A percentile compares a stretch with the other conserved stretches of the same genome.
These are phyloP conservation scores for Akebia trifoliata DNA, from an alignment of 164 flowering plant genomes.

Conservation along the genomic window DNA sequence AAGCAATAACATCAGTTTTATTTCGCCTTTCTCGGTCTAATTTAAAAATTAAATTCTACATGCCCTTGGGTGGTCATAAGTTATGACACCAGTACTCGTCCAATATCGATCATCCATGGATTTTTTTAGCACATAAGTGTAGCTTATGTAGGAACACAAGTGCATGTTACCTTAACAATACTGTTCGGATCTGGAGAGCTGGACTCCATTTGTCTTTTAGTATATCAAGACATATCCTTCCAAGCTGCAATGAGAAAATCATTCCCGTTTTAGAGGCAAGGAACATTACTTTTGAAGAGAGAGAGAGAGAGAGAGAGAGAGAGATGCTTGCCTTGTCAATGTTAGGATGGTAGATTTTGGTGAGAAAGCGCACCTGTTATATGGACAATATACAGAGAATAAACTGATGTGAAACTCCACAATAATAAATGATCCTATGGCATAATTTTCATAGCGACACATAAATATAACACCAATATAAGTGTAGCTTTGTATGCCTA, in stretches of 20 bases:
- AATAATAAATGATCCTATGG: too few species aligned
- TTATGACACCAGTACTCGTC: too few species aligned
- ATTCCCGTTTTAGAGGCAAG: background rate
- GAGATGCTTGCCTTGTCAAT: conserved; percentile 59
- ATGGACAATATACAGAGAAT: conserved; percentile 8
- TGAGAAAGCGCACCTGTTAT: conserved; percentile 76
- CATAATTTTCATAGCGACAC: too few species aligned
- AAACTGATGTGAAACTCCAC: conserved; percentile 1
- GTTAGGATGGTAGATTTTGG: conserved; percentile 89
- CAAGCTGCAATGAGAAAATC: conserved; percentile 61
- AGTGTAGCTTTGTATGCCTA: too few species aligned
- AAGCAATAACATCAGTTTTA: too few species aligned
- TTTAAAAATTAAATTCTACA: too few species aligned
- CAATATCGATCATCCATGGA: too few species aligned
- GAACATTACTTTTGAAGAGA: background rate
- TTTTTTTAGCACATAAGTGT: too few species aligned
- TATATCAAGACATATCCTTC: conserved; percentile 96
- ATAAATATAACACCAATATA: too few species aligned
- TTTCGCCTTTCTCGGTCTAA: too few species aligned
- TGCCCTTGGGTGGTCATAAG: too few species aligned
- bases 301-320: background rate
- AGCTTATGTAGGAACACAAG: too few species aligned
- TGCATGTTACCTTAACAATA: conserved; percentile 61
- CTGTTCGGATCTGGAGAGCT: conserved; percentile 95
- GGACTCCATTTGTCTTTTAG: conserved; percentile 99